Evolutionary conservation across 176 grass and related monocot genomes (phyloP).

Genomic region (Eleusine indica): DNA sequence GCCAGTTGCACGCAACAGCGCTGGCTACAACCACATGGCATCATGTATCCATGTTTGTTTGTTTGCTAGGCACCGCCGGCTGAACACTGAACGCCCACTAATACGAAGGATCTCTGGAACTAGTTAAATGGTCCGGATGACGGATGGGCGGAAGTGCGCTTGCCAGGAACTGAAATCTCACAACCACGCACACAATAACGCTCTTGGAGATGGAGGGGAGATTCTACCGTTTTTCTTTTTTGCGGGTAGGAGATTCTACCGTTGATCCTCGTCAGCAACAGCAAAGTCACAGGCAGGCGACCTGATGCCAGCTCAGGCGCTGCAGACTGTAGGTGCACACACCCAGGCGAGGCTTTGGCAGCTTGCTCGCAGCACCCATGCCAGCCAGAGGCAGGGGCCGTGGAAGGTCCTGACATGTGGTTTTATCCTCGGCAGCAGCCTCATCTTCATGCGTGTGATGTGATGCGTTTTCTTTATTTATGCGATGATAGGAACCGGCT

Average conservation of each 20-base stretch:
- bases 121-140: too few relatives aligned
- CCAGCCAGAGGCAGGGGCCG: neutral
- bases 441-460: neutral
- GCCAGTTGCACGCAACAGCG: conserved; percentile 26
- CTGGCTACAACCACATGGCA: conserved; percentile 33
- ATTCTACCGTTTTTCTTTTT: neutral
- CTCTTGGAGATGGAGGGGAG: neutral
- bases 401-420: conserved; percentile 43
- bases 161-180: too few relatives aligned
- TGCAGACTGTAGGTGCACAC: conserved; percentile 27
- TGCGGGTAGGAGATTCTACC: neutral
- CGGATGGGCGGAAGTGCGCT: too few relatives aligned
- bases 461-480: neutral
- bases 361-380: neutral
- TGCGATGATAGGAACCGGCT: conserved; percentile 4
- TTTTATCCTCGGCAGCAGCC: conserved; percentile 14
- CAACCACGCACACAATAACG: neutral
- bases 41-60: conserved; percentile 16
- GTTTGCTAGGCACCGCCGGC: neutral
- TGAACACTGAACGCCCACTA: neutral
- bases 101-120: too few relatives aligned
- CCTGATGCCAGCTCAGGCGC: conserved; percentile 29
- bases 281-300: neutral
- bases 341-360: conserved; percentile 30
- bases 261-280: neutral